Percentiles rank a stretch among this genome's conserved stretches.
These are phyloP conservation scores for Zalaria sp. DNA, from an alignment of 2,329 filamentous ascomycete genomes.

Conservation along the genomic window DNA sequence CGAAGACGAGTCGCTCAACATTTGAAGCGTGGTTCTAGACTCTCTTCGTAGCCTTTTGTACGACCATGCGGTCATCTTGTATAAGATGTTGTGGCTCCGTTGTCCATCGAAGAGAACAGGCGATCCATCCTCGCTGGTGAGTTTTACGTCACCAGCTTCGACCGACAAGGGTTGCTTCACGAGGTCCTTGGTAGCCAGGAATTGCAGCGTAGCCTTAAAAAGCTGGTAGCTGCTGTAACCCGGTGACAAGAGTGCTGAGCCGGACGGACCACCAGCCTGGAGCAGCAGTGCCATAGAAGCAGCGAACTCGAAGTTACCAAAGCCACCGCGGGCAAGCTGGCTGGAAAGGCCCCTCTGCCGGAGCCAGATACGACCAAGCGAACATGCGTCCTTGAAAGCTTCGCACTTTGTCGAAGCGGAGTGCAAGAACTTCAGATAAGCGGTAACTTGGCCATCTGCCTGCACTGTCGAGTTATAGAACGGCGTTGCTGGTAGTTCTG, in stretches of 20 bases:
- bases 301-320: conserved; percentile 87
- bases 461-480: conserved; percentile 83
- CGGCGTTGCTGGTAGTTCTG: conserved; percentile 43
- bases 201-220: conserved; percentile 89
- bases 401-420: conserved; percentile 53
- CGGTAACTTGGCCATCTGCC: conserved; percentile 57
- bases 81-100: conserved; percentile 67
- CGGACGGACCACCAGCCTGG: conserved; percentile 59
- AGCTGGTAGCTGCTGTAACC: conserved; percentile 84
- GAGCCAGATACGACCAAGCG: conserved; percentile 79
- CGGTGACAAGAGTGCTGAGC: conserved; percentile 56
- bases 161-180: conserved; percentile 42
- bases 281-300: conserved; percentile 67
- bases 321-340: conserved; percentile 60
- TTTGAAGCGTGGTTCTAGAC: conserved; percentile 57
- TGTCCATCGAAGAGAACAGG: conserved; percentile 69
- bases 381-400: conserved; percentile 68
- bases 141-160: conserved; percentile 17
- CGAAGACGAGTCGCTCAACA: conserved; percentile 57
- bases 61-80: conserved; percentile 82
- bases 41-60: conserved; percentile 60
- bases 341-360: conserved; percentile 71
- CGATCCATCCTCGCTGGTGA: conserved; percentile 19
- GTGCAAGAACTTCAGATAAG: conserved; percentile 65
- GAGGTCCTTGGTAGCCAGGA: conserved; percentile 62